Conservation (phyloP, 2,329 filamentous ascomycete genomes). For the Anthostomella pinea region DNA sequence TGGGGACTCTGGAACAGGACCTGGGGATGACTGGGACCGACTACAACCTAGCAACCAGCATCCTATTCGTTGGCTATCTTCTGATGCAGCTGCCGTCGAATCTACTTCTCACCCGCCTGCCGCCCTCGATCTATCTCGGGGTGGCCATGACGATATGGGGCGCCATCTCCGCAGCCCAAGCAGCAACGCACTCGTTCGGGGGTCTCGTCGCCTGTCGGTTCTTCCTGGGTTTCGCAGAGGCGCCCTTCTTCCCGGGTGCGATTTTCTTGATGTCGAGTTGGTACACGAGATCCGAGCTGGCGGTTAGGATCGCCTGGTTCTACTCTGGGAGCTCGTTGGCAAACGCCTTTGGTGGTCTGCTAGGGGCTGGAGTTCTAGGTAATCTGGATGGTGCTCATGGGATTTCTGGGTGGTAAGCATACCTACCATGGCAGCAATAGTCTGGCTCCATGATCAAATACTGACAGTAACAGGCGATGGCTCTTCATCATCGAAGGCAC, state of each 20-base stretch:
- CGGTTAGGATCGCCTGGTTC: conserved; percentile 44
- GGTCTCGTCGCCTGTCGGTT: conserved; percentile 46
- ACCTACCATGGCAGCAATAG: too few relatives aligned
- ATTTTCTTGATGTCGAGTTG: conserved; percentile 46
- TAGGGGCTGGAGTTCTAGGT: conserved; percentile 48
- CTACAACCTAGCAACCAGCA: conserved; percentile 53
- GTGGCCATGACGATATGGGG: conserved; percentile 40
- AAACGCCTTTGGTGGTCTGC: conserved; percentile 49
- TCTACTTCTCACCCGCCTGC: conserved; percentile 51
- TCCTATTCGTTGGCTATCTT: conserved; percentile 58
- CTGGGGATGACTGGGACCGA: conserved; percentile 53
- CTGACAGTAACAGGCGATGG: conserved; percentile 31
- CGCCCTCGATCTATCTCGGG: conserved; percentile 53
- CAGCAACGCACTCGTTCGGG: conserved; percentile 40
- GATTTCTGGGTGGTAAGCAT: conserved; percentile 35
- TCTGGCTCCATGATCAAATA: too few relatives aligned
- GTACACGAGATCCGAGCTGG: conserved; percentile 43
- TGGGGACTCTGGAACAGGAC: conserved; percentile 52
- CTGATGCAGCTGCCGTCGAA: conserved; percentile 63
- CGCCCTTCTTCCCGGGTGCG: conserved; percentile 50
- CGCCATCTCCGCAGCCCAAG: conserved; percentile 41
- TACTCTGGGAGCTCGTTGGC: conserved; percentile 46
- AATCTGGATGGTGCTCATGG: conserved; percentile 38
- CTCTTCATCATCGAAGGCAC: conserved; percentile 41
- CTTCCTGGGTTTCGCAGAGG: conserved; percentile 47